Conservation (phyloP, 192 early-diverging fungal genomes). For the Dissophora ornata region DNA sequence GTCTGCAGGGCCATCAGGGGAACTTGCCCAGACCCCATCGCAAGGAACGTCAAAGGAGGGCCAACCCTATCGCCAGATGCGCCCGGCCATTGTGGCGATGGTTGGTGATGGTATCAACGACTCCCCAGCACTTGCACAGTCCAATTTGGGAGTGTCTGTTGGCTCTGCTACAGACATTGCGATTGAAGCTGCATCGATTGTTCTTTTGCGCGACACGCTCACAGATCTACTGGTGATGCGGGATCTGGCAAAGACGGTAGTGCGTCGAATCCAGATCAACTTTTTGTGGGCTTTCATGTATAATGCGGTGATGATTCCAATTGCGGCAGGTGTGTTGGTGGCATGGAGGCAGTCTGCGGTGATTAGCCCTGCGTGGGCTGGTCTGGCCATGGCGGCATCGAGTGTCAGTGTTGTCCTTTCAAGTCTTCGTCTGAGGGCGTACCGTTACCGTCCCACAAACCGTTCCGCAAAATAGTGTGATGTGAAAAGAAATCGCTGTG, state of each 20-base stretch:
- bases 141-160: conserved; percentile 92
- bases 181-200: conserved; percentile 87
- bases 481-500: too few species aligned
- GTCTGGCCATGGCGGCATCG: conserved; percentile 90
- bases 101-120: conserved; percentile 98
- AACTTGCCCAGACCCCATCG: not conserved
- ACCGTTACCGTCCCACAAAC: conserved; percentile 24
- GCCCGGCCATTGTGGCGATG: conserved; percentile 80
- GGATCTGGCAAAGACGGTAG: conserved; percentile 78
- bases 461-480: too few species aligned
- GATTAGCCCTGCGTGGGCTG: conserved; percentile 82
- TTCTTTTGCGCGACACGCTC: conserved; percentile 84
- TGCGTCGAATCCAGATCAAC: conserved; percentile 85
- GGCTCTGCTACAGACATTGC: conserved; percentile 91
- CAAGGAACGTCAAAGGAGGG: not conserved
- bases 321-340: conserved; percentile 88
- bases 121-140: conserved; percentile 88
- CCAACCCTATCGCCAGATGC: conserved; percentile 9
- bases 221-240: conserved; percentile 82
- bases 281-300: conserved; percentile 92
- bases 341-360: conserved; percentile 59
- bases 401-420: conserved; percentile 87
- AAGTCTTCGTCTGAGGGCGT: conserved; percentile 64
- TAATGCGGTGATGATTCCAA: conserved; percentile 88
- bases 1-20: not conserved